These are phyloP conservation scores for Beauveria caledonica DNA, from an alignment of 2,329 filamentous ascomycete genomes.

Conservation along the genomic window DNA sequence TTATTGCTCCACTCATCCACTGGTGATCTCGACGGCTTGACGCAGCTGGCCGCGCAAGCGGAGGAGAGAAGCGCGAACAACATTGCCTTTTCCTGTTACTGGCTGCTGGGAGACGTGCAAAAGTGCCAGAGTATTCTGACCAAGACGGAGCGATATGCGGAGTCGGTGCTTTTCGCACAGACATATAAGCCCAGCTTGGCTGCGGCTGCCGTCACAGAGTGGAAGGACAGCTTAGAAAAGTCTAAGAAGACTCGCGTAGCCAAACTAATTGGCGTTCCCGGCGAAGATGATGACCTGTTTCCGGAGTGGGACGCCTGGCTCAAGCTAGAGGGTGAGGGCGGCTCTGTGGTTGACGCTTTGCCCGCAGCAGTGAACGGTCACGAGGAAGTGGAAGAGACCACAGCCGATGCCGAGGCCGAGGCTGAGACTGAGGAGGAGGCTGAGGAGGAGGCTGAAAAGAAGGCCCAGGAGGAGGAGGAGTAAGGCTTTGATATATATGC, in stretches of 20 bases:
- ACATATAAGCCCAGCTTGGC: slow-evolving; percentile 86
- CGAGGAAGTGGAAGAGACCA: slow-evolving; percentile 16
- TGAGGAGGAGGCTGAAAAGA: slow-evolving; percentile 13
- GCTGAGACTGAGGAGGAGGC: slow-evolving; percentile 17
- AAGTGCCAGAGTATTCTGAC: slow-evolving; percentile 73
- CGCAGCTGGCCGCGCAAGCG: slow-evolving; percentile 65
- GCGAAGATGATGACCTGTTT: slow-evolving; percentile 80
- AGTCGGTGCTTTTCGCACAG: slow-evolving; percentile 86
- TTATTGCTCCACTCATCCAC: slow-evolving; percentile 84
- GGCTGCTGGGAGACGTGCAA: slow-evolving; percentile 77
- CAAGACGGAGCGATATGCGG: slow-evolving; percentile 70
- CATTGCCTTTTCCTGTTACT: slow-evolving; percentile 82
- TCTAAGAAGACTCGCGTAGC: slow-evolving; percentile 77
- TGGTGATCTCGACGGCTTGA: slow-evolving; percentile 66
- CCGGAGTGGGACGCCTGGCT: slow-evolving; percentile 94
- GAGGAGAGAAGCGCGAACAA: slow-evolving; percentile 76
- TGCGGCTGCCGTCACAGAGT: slow-evolving; percentile 57
- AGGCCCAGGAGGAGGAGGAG: slow-evolving; percentile 19
- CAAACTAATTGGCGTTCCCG: slow-evolving; percentile 74
- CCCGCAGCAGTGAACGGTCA: slow-evolving; percentile 11
- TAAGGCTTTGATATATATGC: slow-evolving; percentile 11
- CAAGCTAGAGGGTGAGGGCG: slow-evolving; percentile 66
- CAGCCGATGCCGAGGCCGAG: slow-evolving; percentile 17
- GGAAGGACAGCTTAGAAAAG: slow-evolving; percentile 80
- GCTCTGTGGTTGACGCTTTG: slow-evolving; percentile 20